Evolutionary conservation across 495 filamentous ascomycete genomes (phyloP).

Genomic region (Platismatia glauca): DNA sequence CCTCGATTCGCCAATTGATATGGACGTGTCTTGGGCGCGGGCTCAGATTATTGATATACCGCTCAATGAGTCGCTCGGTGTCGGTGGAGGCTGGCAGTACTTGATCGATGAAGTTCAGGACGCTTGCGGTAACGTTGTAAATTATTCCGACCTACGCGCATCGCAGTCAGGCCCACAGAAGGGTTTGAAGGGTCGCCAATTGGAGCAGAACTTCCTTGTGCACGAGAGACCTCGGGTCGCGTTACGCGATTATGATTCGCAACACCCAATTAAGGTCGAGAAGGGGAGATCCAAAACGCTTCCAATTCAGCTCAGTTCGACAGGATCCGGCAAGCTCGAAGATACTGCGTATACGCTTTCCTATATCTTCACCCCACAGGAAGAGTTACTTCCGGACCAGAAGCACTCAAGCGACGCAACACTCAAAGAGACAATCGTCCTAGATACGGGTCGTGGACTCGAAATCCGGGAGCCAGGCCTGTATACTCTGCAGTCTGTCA

Average conservation of each 20-base stretch:
- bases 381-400: conserved; percentile 52
- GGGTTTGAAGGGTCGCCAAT: conserved; percentile 46
- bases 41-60: conserved; percentile 64
- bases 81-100: conserved; percentile 75
- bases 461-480: conserved; percentile 68
- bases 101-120: conserved; percentile 86
- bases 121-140: conserved; percentile 76
- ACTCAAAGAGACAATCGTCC: conserved; percentile 43
- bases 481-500: conserved; percentile 71
- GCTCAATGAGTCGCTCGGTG: conserved; percentile 76
- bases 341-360: conserved; percentile 50
- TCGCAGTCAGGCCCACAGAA: conserved; percentile 55
- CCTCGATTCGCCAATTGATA: conserved; percentile 42
- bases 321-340: conserved; percentile 37
- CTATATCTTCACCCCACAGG: conserved; percentile 62
- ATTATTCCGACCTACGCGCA: conserved; percentile 52
- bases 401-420: conserved; percentile 49
- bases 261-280: conserved; percentile 71
- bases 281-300: conserved; percentile 60
- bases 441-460: conserved; percentile 40
- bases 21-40: conserved; percentile 72
- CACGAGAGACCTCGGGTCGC: conserved; percentile 71
- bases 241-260: conserved; percentile 65
- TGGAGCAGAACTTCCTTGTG: conserved; percentile 72
- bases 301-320: conserved; percentile 60